phyloP scores from a whole-genome alignment of 192 early-diverging fungal species.

The Powellomyces hirtus region DNA sequence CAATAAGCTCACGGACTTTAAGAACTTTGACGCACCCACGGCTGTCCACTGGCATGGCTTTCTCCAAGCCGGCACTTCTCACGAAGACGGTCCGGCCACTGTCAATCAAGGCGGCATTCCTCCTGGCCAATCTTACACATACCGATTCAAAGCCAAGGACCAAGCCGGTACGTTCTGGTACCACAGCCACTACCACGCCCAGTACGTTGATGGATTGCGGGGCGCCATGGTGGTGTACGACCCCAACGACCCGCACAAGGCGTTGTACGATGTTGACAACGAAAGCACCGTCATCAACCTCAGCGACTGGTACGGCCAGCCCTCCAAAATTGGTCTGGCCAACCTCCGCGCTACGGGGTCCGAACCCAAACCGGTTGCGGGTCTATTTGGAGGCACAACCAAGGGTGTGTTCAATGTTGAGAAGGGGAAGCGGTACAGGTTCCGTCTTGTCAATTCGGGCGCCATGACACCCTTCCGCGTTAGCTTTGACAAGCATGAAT shows the following conservation, averaged over 20 bases:
- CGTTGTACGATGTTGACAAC: conserved; percentile 17
- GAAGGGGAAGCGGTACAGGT: conserved; percentile 49
- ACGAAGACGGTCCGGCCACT: conserved; percentile 15
- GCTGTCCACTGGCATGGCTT: conserved; percentile 66
- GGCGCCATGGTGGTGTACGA: conserved; percentile 69
- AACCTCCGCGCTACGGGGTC: not conserved
- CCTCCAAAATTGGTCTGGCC: not conserved
- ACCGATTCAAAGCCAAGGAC: conserved; percentile 53
- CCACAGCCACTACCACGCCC: conserved; percentile 63
- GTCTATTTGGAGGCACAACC: not conserved
- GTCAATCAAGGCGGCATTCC: conserved; percentile 76
- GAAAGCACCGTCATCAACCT: not conserved
- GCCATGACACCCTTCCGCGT: conserved; percentile 73
- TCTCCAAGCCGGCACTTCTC: conserved; percentile 59
- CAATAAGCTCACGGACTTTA: conserved; percentile 22
- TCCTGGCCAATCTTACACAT: conserved; percentile 61
- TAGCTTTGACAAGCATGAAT: conserved; percentile 74
- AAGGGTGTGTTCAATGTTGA: not conserved
- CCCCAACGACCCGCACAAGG: conserved; percentile 56
- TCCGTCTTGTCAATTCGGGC: conserved; percentile 79
- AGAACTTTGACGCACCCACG: conserved; percentile 25
- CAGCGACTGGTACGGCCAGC: not conserved
- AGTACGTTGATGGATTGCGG: conserved; percentile 70
- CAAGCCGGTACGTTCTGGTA: conserved; percentile 88
- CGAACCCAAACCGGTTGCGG: not conserved